These are phyloP conservation scores for Hydnomerulius pinastri DNA, from an alignment of 768 basidiomycete species.

Conservation along the genomic window DNA sequence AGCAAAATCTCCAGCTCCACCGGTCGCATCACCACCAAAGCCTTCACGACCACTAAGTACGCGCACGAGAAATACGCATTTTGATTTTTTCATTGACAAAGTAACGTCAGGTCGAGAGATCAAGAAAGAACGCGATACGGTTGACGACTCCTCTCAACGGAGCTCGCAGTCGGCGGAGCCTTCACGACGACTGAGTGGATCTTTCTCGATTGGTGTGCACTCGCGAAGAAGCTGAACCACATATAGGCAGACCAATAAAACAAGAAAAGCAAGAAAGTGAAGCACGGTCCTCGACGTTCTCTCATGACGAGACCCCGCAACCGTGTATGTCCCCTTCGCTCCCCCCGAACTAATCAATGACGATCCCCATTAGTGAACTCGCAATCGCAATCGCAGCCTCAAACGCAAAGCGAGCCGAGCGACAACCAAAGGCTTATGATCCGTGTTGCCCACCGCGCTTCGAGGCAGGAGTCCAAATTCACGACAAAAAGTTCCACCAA, in stretches of 20 bases:
- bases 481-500: conserved; percentile 31
- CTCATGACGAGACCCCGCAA: background rate
- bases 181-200: conserved; percentile 7
- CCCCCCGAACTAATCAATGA: background rate
- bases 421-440: conserved; percentile 23
- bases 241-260: conserved; percentile 18
- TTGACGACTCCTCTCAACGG: background rate
- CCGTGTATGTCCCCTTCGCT: conserved; percentile 10
- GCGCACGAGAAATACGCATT: background rate
- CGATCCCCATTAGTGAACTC: conserved; percentile 1
- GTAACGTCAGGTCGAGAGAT: background rate
- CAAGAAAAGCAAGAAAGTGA: conserved; percentile 12
- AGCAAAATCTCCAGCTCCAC: background rate
- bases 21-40: conserved; percentile 6
- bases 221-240: background rate
- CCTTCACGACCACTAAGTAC: conserved; percentile 1
- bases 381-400: conserved; percentile 4
- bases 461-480: conserved; percentile 34
- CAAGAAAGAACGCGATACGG: conserved; percentile 1
- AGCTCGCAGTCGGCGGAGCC: background rate
- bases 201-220: background rate
- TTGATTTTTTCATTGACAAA: background rate
- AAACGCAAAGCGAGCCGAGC: conserved; percentile 2
- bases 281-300: background rate
- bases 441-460: conserved; percentile 32